A percentile compares a stretch with the other conserved stretches of the same genome.
phyloP scores from a whole-genome alignment of 768 basidiomycete species.

The Scleroderma citrinum region DNA sequence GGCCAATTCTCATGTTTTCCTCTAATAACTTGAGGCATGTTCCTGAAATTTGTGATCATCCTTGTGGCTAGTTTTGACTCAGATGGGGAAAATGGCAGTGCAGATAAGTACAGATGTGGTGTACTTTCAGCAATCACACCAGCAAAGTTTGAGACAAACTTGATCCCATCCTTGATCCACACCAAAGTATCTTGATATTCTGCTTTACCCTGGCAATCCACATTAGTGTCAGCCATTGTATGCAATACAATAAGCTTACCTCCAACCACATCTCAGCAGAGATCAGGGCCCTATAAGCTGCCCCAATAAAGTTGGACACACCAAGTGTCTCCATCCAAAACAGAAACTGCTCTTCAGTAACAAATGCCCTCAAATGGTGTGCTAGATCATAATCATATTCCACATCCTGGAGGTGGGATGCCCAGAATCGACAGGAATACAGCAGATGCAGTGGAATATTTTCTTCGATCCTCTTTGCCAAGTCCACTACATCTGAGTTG shows the following conservation, averaged over 20 bases:
- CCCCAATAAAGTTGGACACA: background rate
- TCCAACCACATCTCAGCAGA: background rate
- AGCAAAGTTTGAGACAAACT: conserved; percentile 13
- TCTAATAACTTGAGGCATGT: background rate
- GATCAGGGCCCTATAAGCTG: background rate
- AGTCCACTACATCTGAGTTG: conserved; percentile 19
- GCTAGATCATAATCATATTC: background rate
- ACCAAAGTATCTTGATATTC: background rate
- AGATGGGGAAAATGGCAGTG: conserved; percentile 16
- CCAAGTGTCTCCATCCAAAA: conserved; percentile 5
- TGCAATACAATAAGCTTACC: background rate
- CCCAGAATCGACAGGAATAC: conserved; percentile 11
- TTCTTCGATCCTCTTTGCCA: background rate
- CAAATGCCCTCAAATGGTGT: background rate
- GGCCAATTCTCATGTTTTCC: background rate
- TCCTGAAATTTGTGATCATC: background rate
- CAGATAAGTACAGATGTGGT: conserved; percentile 23
- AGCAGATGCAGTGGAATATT: conserved; percentile 2
- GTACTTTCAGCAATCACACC: conserved; percentile 8
- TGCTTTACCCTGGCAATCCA: background rate
- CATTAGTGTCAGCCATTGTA: too few species aligned
- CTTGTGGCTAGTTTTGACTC: conserved; percentile 19
- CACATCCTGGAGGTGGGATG: background rate
- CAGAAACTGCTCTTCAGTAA: conserved; percentile 3
- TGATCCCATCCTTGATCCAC: conserved; percentile 1